Evolutionary conservation across 345 rosid species (phyloP).

Genomic region (Citrus reticulata): DNA sequence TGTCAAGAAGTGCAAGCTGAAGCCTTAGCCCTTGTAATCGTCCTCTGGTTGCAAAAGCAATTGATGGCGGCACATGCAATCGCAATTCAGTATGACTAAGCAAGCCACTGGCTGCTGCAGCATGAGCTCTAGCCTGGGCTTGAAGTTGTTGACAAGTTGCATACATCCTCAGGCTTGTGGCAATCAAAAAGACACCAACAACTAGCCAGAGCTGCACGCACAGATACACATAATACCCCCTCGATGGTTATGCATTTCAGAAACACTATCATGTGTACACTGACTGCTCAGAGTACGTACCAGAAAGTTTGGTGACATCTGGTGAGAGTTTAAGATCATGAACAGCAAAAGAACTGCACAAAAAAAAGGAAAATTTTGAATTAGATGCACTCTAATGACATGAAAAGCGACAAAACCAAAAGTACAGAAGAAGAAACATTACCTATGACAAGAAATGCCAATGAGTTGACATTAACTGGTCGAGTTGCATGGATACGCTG

Average conservation of each 20-base stretch:
- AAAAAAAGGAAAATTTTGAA: conserved; percentile 8
- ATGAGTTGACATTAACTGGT: conserved; percentile 56
- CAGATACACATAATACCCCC: neutral
- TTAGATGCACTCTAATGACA: conserved; percentile 2
- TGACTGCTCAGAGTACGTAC: conserved; percentile 30
- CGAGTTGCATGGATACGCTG: conserved; percentile 59
- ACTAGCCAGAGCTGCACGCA: conserved; percentile 62
- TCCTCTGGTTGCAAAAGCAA: conserved; percentile 69
- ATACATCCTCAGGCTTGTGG: conserved; percentile 64
- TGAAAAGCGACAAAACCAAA: conserved; percentile 2
- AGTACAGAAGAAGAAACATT: conserved; percentile 16
- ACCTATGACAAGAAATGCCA: conserved; percentile 72
- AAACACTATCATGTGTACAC: neutral
- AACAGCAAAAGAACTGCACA: conserved; percentile 68
- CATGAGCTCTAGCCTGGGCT: conserved; percentile 69
- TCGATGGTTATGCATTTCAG: neutral
- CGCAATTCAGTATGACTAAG: conserved; percentile 64
- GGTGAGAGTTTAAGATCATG: conserved; percentile 71
- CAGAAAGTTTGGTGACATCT: conserved; percentile 67
- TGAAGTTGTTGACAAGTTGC: conserved; percentile 74
- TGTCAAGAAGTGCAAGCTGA: conserved; percentile 72
- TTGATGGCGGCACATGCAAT: conserved; percentile 64
- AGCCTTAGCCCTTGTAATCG: conserved; percentile 66
- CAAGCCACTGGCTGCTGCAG: conserved; percentile 63
- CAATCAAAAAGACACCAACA: conserved; percentile 61